phyloP scores from a whole-genome alignment of 83 land plant species.

The Thuja plicata region DNA sequence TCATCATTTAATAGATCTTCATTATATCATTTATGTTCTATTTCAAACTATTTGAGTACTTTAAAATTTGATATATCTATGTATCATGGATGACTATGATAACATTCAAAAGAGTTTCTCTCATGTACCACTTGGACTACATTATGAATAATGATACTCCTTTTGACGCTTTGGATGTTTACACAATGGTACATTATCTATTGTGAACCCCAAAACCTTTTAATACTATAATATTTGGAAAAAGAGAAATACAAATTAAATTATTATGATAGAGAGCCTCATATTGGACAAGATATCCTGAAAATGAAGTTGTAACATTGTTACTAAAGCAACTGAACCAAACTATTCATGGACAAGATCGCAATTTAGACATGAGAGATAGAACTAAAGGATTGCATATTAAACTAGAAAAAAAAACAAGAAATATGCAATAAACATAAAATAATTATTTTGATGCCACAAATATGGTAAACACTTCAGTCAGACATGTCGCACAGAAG shows the following conservation, averaged over 20 bases:
- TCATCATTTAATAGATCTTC: too few relatives aligned
- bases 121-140: too few relatives aligned
- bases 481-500: not conserved
- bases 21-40: too few relatives aligned
- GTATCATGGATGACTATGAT: too few relatives aligned
- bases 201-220: too few relatives aligned
- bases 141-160: too few relatives aligned
- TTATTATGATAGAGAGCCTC: not conserved
- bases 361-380: not conserved
- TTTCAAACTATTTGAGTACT: too few relatives aligned
- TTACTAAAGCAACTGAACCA: not conserved
- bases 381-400: not conserved
- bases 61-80: too few relatives aligned
- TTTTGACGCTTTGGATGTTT: too few relatives aligned
- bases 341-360: not conserved
- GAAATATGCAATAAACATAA: not conserved
- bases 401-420: not conserved
- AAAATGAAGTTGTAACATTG: not conserved
- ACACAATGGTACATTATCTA: too few relatives aligned
- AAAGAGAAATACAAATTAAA: not conserved
- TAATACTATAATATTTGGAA: too few relatives aligned
- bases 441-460: not conserved
- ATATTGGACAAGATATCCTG: not conserved
- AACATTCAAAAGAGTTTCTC: too few relatives aligned
- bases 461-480: not conserved